A percentile compares a stretch with the other conserved stretches of the same genome.
These are phyloP conservation scores for Butyriboletus loyo DNA, from an alignment of 768 basidiomycete species.

Conservation along the genomic window DNA sequence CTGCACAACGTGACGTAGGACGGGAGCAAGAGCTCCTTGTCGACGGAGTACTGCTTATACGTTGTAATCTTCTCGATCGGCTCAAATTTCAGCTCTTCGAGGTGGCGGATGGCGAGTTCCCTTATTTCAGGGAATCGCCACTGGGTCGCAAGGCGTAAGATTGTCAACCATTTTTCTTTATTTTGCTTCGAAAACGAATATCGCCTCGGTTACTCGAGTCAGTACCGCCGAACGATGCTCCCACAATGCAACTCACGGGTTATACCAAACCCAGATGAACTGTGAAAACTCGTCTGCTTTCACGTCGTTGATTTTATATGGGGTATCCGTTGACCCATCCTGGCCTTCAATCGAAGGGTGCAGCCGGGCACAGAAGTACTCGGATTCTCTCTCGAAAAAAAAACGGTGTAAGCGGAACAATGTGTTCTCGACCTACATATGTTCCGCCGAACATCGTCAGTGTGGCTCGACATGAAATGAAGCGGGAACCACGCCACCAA, in stretches of 20 bases:
- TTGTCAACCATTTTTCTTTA: slow-evolving; percentile 49
- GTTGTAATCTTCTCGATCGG: slow-evolving; percentile 53
- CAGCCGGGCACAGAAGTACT: slow-evolving; percentile 29
- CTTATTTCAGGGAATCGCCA: slow-evolving; percentile 57
- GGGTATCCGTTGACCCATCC: neutral
- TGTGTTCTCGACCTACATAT: slow-evolving; percentile 34
- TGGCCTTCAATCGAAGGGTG: neutral
- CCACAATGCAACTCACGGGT: slow-evolving; percentile 23
- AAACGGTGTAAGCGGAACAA: slow-evolving; percentile 35
- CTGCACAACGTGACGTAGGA: slow-evolving; percentile 52
- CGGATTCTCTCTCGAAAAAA: slow-evolving; percentile 38
- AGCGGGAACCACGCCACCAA: slow-evolving; percentile 37
- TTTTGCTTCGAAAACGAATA: slow-evolving; percentile 55
- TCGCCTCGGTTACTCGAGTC: slow-evolving; percentile 33
- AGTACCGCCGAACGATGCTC: neutral
- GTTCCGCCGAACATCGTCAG: neutral
- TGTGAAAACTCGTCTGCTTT: slow-evolving; percentile 39
- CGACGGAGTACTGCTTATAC: slow-evolving; percentile 53
- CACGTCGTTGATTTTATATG: slow-evolving; percentile 24
- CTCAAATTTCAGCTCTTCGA: slow-evolving; percentile 45
- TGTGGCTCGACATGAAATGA: neutral
- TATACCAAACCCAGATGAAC: slow-evolving; percentile 57
- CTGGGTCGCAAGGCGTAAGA: slow-evolving; percentile 50
- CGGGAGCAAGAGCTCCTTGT: slow-evolving; percentile 45
- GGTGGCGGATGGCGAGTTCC: slow-evolving; percentile 50